These are phyloP conservation scores for Candida nanaspora DNA, from an alignment of 805 yeast species.

Conservation along the genomic window DNA sequence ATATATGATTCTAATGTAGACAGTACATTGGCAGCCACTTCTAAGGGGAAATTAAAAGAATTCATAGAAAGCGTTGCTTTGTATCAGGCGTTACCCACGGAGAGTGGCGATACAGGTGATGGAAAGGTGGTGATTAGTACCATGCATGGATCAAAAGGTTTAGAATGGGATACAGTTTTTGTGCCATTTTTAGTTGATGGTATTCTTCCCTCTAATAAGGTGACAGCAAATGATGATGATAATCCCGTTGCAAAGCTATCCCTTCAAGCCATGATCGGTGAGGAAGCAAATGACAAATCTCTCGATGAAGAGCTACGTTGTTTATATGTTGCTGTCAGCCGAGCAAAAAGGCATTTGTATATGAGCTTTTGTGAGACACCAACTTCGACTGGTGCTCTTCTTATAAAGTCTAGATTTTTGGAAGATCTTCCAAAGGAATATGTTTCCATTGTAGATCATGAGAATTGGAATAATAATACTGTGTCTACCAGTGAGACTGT, in stretches of 20 bases:
- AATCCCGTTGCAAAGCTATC: constrained; percentile 9
- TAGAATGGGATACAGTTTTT: constrained; percentile 93
- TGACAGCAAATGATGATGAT: constrained; percentile 10
- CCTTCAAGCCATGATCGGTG: not conserved
- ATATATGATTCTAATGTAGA: not conserved
- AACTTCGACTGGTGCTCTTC: too few relatives aligned
- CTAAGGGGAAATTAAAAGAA: not conserved
- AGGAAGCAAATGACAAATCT: constrained; percentile 3
- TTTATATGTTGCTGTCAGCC: constrained; percentile 81
- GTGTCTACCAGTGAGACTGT: too few relatives aligned
- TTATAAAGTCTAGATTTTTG: too few relatives aligned
- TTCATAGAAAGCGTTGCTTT: not conserved
- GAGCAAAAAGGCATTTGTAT: constrained; percentile 47
- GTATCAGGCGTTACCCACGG: too few relatives aligned
- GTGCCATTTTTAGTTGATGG: constrained; percentile 68
- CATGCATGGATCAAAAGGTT: constrained; percentile 87
- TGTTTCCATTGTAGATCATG: too few relatives aligned
- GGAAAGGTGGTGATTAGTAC: constrained; percentile 48
- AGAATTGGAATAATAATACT: too few relatives aligned
- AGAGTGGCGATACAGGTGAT: constrained; percentile 1
- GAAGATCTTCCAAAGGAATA: too few relatives aligned
- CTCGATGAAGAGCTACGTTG: constrained; percentile 76
- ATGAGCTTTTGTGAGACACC: too few relatives aligned
- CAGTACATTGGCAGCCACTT: not conserved
- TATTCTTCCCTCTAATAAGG: constrained; percentile 57